phyloP scores from a whole-genome alignment of 345 rosid genomes.

The Carallia brachiata region DNA sequence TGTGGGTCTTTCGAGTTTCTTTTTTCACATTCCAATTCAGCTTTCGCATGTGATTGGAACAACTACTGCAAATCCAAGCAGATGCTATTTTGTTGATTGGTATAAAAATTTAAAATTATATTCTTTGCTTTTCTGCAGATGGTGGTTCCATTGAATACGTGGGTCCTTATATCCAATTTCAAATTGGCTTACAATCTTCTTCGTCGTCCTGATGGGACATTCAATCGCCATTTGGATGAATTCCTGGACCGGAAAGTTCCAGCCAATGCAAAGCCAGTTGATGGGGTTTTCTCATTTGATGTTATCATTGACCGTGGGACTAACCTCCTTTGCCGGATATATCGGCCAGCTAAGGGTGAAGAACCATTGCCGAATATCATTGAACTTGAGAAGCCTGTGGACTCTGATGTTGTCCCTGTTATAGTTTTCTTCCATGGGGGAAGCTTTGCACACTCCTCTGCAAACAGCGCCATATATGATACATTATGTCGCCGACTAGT shows the following conservation, averaged over 20 bases:
- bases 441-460: conserved; percentile 89
- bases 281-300: conserved; percentile 82
- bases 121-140: conserved; percentile 41
- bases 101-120: conserved; percentile 10
- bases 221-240: conserved; percentile 89
- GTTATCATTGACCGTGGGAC: conserved; percentile 55
- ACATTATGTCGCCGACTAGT: conserved; percentile 76
- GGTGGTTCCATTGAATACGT: conserved; percentile 85
- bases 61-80: not conserved
- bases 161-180: conserved; percentile 89
- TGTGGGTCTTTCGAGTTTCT: conserved; percentile 8
- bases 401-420: conserved; percentile 61
- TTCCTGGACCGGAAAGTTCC: conserved; percentile 81
- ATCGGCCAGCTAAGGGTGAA: conserved; percentile 48
- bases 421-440: conserved; percentile 92
- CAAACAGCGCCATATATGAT: conserved; percentile 76
- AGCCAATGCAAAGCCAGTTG: conserved; percentile 68
- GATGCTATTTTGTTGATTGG: not conserved
- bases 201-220: conserved; percentile 88
- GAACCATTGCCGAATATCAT: conserved; percentile 40
- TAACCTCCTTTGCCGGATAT: conserved; percentile 61
- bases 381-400: conserved; percentile 74
- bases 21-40: conserved; percentile 13
- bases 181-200: conserved; percentile 80
- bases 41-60: not conserved